Percentiles rank a stretch among this genome's conserved stretches.
These are phyloP conservation scores for Lojkania enalia DNA, from an alignment of 2,329 filamentous ascomycete genomes.

Conservation along the genomic window DNA sequence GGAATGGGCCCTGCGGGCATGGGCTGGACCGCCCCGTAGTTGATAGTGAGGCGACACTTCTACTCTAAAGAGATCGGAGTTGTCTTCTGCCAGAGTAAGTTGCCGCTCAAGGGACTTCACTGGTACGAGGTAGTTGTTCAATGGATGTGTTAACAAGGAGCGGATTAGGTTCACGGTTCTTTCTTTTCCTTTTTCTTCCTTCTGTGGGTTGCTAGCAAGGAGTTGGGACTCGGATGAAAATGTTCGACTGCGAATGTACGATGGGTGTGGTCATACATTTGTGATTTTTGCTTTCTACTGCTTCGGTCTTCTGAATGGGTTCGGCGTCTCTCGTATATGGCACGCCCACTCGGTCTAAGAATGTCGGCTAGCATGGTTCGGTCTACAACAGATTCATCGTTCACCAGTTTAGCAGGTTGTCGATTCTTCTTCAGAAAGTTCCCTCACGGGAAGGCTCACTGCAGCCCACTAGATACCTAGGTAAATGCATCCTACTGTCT, in stretches of 20 bases:
- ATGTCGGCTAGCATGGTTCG: too few relatives aligned
- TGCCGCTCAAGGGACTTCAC: slow-evolving; percentile 3
- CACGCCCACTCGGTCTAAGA: background rate
- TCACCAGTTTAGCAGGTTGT: too few relatives aligned
- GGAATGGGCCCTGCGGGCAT: slow-evolving; percentile 34
- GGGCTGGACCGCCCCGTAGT: slow-evolving; percentile 41
- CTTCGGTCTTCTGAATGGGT: background rate
- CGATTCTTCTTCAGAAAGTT: too few relatives aligned
- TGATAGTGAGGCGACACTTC: slow-evolving; percentile 32
- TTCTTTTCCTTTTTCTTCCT: background rate
- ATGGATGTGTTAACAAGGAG: slow-evolving; percentile 22
- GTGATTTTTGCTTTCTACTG: background rate
- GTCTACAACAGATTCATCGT: too few relatives aligned
- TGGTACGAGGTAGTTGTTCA: slow-evolving; percentile 9
- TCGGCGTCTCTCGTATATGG: background rate
- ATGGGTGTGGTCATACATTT: too few relatives aligned
- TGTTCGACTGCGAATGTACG: background rate
- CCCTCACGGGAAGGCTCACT: too few relatives aligned
- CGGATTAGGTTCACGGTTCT: background rate
- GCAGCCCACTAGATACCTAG: too few relatives aligned
- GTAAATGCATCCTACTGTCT: too few relatives aligned
- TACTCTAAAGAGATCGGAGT: slow-evolving; percentile 8
- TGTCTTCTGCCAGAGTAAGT: slow-evolving; percentile 11
- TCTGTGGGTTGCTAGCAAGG: background rate
- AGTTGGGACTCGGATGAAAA: background rate